Conservation (phyloP, 176 grass and related monocot species). For the maize (Zea mays) region DNA sequence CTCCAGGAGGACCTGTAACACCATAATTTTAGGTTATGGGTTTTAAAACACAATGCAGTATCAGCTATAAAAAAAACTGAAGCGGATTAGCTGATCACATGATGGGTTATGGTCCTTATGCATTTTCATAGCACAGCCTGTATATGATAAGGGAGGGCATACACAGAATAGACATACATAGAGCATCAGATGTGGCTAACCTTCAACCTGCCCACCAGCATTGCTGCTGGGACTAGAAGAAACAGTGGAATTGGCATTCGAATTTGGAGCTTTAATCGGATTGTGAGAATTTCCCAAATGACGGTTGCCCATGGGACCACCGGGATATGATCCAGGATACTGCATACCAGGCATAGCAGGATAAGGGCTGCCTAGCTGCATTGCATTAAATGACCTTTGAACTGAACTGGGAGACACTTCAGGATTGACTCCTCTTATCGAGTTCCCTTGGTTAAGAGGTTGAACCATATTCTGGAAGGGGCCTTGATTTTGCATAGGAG, state of each 20-base stretch:
- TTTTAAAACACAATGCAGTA: background rate
- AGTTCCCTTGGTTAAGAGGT: constrained; percentile 67
- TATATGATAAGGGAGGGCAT: too few species aligned
- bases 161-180: constrained; percentile 1
- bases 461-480: constrained; percentile 68
- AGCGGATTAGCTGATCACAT: background rate
- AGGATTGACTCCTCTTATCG: constrained; percentile 60
- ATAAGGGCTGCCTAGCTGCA: constrained; percentile 71
- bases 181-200: constrained; percentile 36
- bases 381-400: constrained; percentile 70
- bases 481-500: constrained; percentile 95
- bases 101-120: background rate
- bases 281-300: constrained; percentile 61
- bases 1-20: constrained; percentile 78
- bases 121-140: background rate
- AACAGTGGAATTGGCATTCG: constrained; percentile 42
- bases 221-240: constrained; percentile 53
- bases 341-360: constrained; percentile 60
- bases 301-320: constrained; percentile 43
- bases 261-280: constrained; percentile 47
- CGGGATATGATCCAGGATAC: constrained; percentile 63
- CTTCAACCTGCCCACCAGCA: constrained; percentile 56
- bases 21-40: constrained; percentile 9
- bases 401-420: constrained; percentile 62
- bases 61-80: background rate